These are phyloP conservation scores for Eucalyptus curtisii DNA, from an alignment of 345 rosid species.

Conservation along the genomic window DNA sequence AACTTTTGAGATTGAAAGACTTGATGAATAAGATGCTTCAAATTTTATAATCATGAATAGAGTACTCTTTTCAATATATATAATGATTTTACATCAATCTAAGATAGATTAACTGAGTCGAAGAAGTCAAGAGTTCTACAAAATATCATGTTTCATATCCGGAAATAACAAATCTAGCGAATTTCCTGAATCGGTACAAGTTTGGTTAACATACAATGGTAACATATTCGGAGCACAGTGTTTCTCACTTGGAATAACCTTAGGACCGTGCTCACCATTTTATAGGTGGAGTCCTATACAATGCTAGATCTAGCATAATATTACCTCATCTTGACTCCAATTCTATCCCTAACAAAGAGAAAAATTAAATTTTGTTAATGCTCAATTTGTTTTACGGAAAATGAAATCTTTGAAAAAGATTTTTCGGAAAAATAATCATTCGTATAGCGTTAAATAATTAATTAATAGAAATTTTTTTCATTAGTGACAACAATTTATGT, in stretches of 20 bases:
- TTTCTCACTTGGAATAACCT: neutral
- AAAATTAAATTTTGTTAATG: neutral
- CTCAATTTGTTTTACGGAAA: neutral
- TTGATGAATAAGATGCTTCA: neutral
- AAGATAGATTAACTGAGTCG: neutral
- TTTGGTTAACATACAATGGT: fast-evolving
- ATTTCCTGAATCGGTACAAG: fast-evolving
- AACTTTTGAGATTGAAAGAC: neutral
- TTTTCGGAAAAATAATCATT: too few species aligned
- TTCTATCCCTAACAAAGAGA: neutral
- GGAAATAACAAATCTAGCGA: neutral
- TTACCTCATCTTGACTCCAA: neutral
- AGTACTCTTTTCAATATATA: neutral
- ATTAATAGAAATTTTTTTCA: too few species aligned
- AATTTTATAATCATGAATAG: neutral
- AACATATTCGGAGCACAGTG: neutral
- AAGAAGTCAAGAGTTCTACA: neutral
- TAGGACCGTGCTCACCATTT: neutral
- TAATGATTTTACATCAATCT: neutral
- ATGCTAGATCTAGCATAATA: neutral
- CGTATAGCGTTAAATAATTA: too few species aligned
- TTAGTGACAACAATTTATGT: too few species aligned
- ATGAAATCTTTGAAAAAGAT: too few species aligned
- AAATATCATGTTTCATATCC: neutral
- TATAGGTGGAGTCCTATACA: neutral